Base-by-base conservation (phyloP, 2,329 filamentous ascomycete genomes). In the Microdochium paspali region DNA sequence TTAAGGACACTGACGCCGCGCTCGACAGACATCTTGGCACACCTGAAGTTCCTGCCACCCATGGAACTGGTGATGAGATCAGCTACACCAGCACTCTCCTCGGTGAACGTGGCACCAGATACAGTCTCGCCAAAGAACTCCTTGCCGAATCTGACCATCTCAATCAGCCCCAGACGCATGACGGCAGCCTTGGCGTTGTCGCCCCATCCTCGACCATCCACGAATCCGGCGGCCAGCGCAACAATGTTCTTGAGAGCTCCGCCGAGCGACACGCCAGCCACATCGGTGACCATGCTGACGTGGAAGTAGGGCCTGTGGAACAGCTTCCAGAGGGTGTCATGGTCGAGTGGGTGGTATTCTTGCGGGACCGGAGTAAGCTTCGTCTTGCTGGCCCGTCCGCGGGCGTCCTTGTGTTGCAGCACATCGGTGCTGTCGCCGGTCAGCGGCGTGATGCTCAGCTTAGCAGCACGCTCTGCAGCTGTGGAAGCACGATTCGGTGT, bases 101-200 rank as follows among this genome's bases (percentile, higher is more conserved):
- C 90, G n/a, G 91, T 97, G 64, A 98, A 97, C 0, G 93, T 98
- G 49, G 79, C 80, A 10, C 85, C 80, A 54, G 85, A 79, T 24
- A 93, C 84, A 1, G 86, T 87, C 58, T 90, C 79, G 18, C 82
- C 80, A 64, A 97, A 98, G 73, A 97, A 98, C 58, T 85, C 82
- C 66, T 90, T 89, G 54, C 91, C 91, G 57, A 98, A 98, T 62
- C 87, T 85, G 60, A 97, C 89, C 85, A 96, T 95, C 70, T 98
- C 93, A 57, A 96, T 77, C 43, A 98, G 80, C 7, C 93, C 93
- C 20, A 97, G 85, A 39, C 93, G 87, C 89, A 98, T 97, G 51
- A 98, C 84, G 43, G 93, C 93, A n/a, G 93, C 90, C 72, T 98
- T 97, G 55, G 91, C 91, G 58, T 97, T 98, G 72, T 97, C 90